Base-by-base conservation (phyloP, 805 yeast species). In the Candida namnaoensis region DNA sequence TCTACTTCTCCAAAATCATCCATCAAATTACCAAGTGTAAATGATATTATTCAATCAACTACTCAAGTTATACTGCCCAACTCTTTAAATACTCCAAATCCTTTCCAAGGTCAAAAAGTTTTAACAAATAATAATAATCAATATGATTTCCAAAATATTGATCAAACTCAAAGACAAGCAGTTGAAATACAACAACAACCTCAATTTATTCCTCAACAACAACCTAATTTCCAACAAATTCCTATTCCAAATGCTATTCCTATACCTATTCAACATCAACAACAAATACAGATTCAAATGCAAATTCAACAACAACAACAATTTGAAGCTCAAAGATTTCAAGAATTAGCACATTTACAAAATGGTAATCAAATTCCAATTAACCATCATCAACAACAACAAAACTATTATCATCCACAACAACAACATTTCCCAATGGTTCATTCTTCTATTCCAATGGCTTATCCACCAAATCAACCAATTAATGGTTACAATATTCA, bases 21-120 rank as follows among this genome's bases (percentile, higher is more conserved):
- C 12, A 39, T 38, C 33, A 51, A 53, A 39, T 48, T 54, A 6
- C 58, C 58, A 19, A 47, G 57, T 26, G 52, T 54, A 25, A 45
- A 50, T 27, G 58, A 51, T 37, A 53, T 54, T 14, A 19, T 19
- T 7, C 25, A 15, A 35, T 11, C 25, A 35, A 14, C 36, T 14
- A 7, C 9, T 15, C 23, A 15, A 3, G 25, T 19, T 11, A 7
- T 15, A 35, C 36, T 10, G 36, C 23, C 36, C 10, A 34, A 19
- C 8, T 11, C 36, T 34, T 15, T 19, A 34, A 14, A n/a, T 33
- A 6, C n/a, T n/a, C 35, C 12, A 33, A 14, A 13, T 13, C 24
- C 5, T 7, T 9, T 33, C 35, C 35, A 33, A 13, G 3, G 3
- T 32, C 33, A 32, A 11, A 10, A 13, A 9, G 2, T 12, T 32